Evolutionary conservation across 805 yeast species (phyloP).

Genomic region (Ogataea paradorogensis): DNA sequence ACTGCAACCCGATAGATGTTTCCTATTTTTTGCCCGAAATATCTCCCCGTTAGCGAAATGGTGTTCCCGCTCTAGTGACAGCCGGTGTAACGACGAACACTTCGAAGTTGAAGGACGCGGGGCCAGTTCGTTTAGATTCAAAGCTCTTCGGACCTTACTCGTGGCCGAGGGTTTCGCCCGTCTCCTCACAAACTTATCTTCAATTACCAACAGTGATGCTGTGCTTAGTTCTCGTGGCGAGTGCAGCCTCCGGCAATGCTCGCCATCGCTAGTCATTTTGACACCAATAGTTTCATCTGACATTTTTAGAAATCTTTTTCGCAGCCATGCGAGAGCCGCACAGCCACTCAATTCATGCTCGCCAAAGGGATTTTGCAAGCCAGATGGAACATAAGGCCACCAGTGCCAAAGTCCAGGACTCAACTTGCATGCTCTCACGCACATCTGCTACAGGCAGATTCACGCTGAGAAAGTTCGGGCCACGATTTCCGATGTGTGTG

Average conservation of each 20-base stretch:
- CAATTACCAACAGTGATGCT: conserved; percentile 37
- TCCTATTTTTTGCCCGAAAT: conserved; percentile 41
- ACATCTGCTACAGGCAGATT: conserved; percentile 4
- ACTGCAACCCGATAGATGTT: neutral
- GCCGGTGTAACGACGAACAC: neutral
- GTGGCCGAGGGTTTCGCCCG: conserved; percentile 2
- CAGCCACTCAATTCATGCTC: conserved; percentile 5
- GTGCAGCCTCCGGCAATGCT: neutral
- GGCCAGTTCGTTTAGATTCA: conserved; percentile 1
- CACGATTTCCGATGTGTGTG: conserved; percentile 1
- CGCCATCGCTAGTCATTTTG: neutral
- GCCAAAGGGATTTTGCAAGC: neutral
- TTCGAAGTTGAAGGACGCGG: neutral
- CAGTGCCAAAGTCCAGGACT: conserved; percentile 3
- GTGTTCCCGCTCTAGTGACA: conserved; percentile 14
- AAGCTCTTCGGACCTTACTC: neutral
- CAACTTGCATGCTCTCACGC: neutral
- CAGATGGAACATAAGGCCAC: conserved; percentile 2
- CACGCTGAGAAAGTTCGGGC: conserved; percentile 2
- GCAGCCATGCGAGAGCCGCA: conserved; percentile 7
- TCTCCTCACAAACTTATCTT: conserved; percentile 11
- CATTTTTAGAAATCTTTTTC: conserved; percentile 10
- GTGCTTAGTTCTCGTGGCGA: conserved; percentile 38
- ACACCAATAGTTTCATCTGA: conserved; percentile 2
- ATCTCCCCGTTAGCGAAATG: conserved; percentile 55